Evolutionary conservation across 768 basidiomycete species (phyloP), one percentile per base, ranked within the genome.

Genomic region (Tulasnella sp.): DNA sequence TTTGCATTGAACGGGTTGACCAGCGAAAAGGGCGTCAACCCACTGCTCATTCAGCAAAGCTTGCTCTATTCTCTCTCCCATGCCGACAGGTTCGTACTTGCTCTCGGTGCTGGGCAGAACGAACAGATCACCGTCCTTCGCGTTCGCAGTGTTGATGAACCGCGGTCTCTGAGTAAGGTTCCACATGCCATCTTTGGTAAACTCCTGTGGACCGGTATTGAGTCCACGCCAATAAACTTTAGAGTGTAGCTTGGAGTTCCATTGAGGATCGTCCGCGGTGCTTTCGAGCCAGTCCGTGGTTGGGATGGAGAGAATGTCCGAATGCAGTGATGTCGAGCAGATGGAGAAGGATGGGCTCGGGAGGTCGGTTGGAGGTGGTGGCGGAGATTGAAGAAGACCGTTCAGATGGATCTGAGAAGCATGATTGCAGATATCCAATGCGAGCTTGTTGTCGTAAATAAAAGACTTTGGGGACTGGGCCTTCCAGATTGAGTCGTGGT

Each of bases 361-460:
- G 1, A 39, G 41, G 19, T 52, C 41, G 5, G 37, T 41, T 2
- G 26, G 26, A 32, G 26, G 22, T 59, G 52, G 52, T 22, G 52
- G 52, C 26, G 5, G 52, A 29, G 73, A 64, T 22, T 71, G 69
- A 34, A 74, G 32, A 62, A 72, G 42, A 3, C 70, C 73, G 29
- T 72, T 62, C 0, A 83, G 80, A 2, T 69, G 70, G 42, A 83
- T 69, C 42, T 80, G 74, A 16, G 76, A 75, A 1, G 83, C 83
- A 71, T 86, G 83, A 35, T 80, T 74, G 76, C 86, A 87, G 1
- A 85, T 84, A 72, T 86, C 80, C 85, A 86, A 86, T 37, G 82
- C 79, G 19, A 75, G 76, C 12, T 77, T 75, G 77, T 86, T 86
- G 74, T 86, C 79, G 74, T 84, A 78, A 52, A 87, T 85, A 76